Evolutionary conservation across 2,329 filamentous ascomycete species (phyloP), one percentile per base, ranked within the genome.

Genomic region (Parastagonospora avenae): DNA sequence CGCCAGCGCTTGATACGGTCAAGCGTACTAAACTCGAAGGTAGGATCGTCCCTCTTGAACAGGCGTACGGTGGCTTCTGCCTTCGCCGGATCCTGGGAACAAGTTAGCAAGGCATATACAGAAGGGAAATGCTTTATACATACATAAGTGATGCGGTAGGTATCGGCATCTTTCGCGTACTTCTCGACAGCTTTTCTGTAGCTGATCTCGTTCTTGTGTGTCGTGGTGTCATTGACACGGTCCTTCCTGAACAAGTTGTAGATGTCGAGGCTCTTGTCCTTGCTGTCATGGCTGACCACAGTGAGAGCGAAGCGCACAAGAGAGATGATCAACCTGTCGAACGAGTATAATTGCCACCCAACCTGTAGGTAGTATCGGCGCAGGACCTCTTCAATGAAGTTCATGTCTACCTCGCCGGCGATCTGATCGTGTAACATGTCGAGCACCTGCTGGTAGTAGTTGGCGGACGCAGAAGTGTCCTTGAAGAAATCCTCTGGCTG

Each of bases 241-340:
- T 91, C 91, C 59, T 85, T 84, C 68, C 92, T 85, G 76, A 96
- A 99, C 43, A 95, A 84, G 55, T 91, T 86, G 62, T 95, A 88
- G 52, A 99, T 89, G 54, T 97, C 92, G 4, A 89, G 86, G 32
- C 91, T 96, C 81, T 94, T 96, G 71, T 99, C 94, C 77, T 96
- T 96, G 40, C 85, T 82, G 64, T 99, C 94, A 2, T 85, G 85
- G 65, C 87, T 92, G 67, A 92, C 90, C 71, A 96, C 92, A n/a
- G 84, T 84, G 14, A 92, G 82, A 19, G 89, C 91, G 51, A 92
- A 88, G 50, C 92, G 89, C 51, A 89, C 88, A 33, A 97, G 84
- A 1, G 88, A 88, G 68, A 86, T 87, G 46, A 97, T 84, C 28
- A 97, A 85, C 70, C 96, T 92, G 68, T 95, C 91, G 58, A 97